These are phyloP conservation scores for Tetrapyrgos nigripes DNA, from an alignment of 1,284 basidiomycete genomes.

Conservation along the genomic window DNA sequence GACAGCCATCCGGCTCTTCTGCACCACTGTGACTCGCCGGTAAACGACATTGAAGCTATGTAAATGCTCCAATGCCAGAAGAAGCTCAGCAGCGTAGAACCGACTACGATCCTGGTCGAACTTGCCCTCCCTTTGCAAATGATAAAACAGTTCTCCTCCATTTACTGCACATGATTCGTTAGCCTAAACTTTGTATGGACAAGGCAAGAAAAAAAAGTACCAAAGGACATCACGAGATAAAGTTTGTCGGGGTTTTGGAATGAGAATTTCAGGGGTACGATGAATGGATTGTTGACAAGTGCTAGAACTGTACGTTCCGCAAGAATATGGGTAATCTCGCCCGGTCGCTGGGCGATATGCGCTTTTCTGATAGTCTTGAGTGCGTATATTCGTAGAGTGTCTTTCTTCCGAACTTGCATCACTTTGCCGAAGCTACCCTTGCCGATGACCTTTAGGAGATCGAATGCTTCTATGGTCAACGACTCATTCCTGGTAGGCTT, in stretches of 20 bases:
- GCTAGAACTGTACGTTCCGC: conserved; percentile 97
- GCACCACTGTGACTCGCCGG: conserved; percentile 57
- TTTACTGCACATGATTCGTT: conserved; percentile 66
- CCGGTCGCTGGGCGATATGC: conserved; percentile 94
- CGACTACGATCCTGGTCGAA: conserved; percentile 95
- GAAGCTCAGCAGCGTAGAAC: conserved; percentile 96
- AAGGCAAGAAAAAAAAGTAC: conserved; percentile 38
- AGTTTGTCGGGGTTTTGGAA: conserved; percentile 99
- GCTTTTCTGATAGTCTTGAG: conserved; percentile 99
- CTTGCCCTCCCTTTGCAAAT: conserved; percentile 95
- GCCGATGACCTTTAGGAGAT: conserved; percentile 97
- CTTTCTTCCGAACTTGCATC: conserved; percentile 99
- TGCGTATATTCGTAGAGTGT: conserved; percentile 97
- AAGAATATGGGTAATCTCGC: conserved; percentile 98
- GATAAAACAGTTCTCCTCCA: conserved; percentile 98
- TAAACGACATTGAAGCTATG: conserved; percentile 99
- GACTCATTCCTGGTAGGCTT: conserved; percentile 83
- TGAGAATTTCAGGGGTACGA: conserved; percentile 98
- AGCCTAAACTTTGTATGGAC: conserved; percentile 5
- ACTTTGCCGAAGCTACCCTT: conserved; percentile 98
- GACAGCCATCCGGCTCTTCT: not conserved
- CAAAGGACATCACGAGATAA: conserved; percentile 96
- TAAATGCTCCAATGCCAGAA: conserved; percentile 94
- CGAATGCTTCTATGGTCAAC: conserved; percentile 95
- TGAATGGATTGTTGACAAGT: conserved; percentile 98